Conservation (phyloP, 1,139 yeast genomes). For the Candida smagusa region DNA sequence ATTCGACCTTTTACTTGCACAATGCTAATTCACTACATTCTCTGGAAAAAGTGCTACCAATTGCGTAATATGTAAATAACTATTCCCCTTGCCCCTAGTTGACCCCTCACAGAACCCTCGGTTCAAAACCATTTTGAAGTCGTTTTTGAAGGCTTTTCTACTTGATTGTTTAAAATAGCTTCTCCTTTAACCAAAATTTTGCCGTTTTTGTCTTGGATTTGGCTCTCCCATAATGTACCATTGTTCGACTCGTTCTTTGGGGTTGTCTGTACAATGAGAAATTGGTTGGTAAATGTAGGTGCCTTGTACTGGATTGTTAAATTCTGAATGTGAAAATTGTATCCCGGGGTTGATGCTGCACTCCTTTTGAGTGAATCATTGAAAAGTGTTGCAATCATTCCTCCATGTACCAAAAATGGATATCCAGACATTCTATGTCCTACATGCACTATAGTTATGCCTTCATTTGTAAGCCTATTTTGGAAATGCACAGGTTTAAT, state of each 20-base stretch:
- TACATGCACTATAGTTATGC: conserved; percentile 67
- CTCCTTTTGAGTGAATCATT: conserved; percentile 70
- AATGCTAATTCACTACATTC: too few species aligned
- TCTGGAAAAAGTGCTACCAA: not conserved
- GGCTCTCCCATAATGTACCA: conserved; percentile 23
- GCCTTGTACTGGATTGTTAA: conserved; percentile 57
- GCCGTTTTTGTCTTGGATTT: conserved; percentile 35
- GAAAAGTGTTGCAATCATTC: conserved; percentile 76
- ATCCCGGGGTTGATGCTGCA: conserved; percentile 40
- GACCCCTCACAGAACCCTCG: too few species aligned
- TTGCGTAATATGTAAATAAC: not conserved
- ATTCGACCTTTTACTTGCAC: too few species aligned
- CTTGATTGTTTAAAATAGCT: conserved; percentile 37
- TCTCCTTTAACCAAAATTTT: conserved; percentile 34
- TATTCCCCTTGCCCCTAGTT: not conserved
- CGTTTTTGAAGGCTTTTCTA: conserved; percentile 31
- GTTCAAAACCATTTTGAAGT: conserved; percentile 5
- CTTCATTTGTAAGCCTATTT: conserved; percentile 53
- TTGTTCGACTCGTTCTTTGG: conserved; percentile 25
- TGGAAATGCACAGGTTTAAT: conserved; percentile 71
- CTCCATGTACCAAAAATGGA: conserved; percentile 88
- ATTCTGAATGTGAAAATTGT: conserved; percentile 40
- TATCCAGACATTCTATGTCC: conserved; percentile 83
- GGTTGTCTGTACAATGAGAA: conserved; percentile 61
- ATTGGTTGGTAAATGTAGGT: conserved; percentile 81